These are phyloP conservation scores for Lonicera japonica DNA, from an alignment of 129 eudicot genomes.

Conservation along the genomic window DNA sequence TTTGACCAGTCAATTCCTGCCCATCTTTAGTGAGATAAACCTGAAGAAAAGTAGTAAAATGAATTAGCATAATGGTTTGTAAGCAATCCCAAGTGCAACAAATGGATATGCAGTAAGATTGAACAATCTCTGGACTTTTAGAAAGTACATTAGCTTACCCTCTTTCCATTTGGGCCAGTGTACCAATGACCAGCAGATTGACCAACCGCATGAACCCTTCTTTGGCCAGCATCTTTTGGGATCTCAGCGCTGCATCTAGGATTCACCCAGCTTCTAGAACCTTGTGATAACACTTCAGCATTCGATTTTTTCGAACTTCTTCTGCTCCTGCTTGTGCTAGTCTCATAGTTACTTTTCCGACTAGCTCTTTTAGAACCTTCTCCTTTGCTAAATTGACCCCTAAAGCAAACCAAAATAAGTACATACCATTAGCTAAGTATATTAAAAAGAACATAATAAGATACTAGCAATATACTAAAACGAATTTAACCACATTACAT, in stretches of 20 bases:
- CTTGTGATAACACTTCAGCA: conserved; percentile 24
- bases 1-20: conserved; percentile 59
- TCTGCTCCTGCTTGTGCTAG: conserved; percentile 27
- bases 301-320: conserved; percentile 24
- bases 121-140: neutral
- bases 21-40: conserved; percentile 62
- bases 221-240: conserved; percentile 69
- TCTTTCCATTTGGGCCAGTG: conserved; percentile 53
- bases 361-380: conserved; percentile 40
- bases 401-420: conserved; percentile 11
- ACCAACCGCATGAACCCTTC: conserved; percentile 71
- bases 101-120: neutral
- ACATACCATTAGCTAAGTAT: neutral
- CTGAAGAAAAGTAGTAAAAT: conserved; percentile 28
- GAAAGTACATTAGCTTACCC: conserved; percentile 41
- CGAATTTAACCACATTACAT: conserved; percentile 37
- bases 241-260: conserved; percentile 32
- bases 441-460: neutral
- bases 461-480: neutral
- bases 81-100: neutral
- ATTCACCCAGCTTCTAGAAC: conserved; percentile 36
- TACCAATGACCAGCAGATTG: conserved; percentile 74
- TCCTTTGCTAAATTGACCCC: conserved; percentile 62
- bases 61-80: neutral
- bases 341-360: conserved; percentile 20